Evolutionary conservation across 2,329 filamentous ascomycete genomes (phyloP).

Genomic region (Colletotrichum sp.): DNA sequence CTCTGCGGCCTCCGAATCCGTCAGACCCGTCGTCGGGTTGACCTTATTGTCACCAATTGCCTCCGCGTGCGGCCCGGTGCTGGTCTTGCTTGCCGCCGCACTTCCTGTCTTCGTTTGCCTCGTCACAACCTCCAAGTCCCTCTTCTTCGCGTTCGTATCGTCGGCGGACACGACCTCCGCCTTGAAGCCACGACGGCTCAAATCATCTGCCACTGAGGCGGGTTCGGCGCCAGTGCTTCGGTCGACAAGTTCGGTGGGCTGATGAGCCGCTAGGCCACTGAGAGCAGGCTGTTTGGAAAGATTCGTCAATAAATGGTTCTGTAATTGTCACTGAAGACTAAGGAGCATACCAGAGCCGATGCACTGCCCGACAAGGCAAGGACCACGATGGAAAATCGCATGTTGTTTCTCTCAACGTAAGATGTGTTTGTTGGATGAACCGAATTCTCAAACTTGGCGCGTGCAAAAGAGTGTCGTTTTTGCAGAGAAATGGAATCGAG

Average conservation of each 20-base stretch:
- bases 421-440: neutral
- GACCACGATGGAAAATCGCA: constrained; percentile 7
- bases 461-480: constrained; percentile 10
- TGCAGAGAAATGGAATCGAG: neutral
- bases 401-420: neutral
- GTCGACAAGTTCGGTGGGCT: neutral
- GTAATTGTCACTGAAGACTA: neutral
- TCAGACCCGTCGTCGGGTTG: constrained; percentile 9
- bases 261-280: neutral
- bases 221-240: neutral
- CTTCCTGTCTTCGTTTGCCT: neutral
- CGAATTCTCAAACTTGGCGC: neutral
- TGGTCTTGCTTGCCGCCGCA: neutral
- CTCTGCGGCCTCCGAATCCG: constrained; percentile 14
- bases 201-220: neutral
- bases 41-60: constrained; percentile 15
- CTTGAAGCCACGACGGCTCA: neutral
- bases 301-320: neutral
- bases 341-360: constrained; percentile 4
- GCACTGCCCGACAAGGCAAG: constrained; percentile 12
- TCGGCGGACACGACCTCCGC: neutral
- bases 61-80: neutral
- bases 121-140: neutral
- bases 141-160: neutral
- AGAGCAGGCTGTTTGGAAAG: neutral